A percentile compares a stretch with the other conserved stretches of the same genome.
Conservation (phyloP, 2,329 filamentous ascomycete species). For the Alternaria hordeiaustralica region DNA sequence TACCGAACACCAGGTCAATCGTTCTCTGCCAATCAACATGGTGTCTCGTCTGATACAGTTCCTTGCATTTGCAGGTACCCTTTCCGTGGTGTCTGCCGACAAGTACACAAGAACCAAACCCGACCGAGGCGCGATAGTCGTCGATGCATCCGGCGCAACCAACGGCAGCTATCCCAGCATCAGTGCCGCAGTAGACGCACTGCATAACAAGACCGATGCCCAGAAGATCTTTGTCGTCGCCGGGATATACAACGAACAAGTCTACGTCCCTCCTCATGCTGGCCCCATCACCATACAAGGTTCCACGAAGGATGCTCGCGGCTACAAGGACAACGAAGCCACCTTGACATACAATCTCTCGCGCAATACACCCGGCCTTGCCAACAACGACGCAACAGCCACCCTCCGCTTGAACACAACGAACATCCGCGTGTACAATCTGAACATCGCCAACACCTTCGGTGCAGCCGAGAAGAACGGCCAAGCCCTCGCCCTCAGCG, state of each 20-base stretch:
- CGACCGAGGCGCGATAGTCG: constrained; percentile 20
- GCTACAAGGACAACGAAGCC: constrained; percentile 62
- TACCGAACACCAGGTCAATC: not conserved
- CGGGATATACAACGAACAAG: constrained; percentile 65
- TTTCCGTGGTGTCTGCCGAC: not conserved
- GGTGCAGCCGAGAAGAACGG: constrained; percentile 18
- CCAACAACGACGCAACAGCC: constrained; percentile 58
- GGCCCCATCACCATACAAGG: constrained; percentile 63
- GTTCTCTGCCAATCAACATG: not conserved
- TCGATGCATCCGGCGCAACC: constrained; percentile 22
- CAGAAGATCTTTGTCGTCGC: constrained; percentile 63
- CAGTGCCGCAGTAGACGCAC: constrained; percentile 19
- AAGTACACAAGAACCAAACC: constrained; percentile 21
- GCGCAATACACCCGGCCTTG: constrained; percentile 32
- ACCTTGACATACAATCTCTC: constrained; percentile 55
- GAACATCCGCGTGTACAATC: constrained; percentile 65
- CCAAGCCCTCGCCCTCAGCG: constrained; percentile 59
- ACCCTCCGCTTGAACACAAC: constrained; percentile 54
- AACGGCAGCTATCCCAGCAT: constrained; percentile 21
- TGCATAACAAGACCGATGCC: constrained; percentile 14
- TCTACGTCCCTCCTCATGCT: constrained; percentile 55
- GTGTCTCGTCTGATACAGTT: not conserved
- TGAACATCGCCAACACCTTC: constrained; percentile 59
- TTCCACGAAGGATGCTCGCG: constrained; percentile 58
- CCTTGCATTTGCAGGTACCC: not conserved